Percentiles rank a stretch among this genome's conserved stretches.
Evolutionary conservation across 192 early-diverging fungal genomes (phyloP).

Genomic region (Phlyctochytrium bullatum): DNA sequence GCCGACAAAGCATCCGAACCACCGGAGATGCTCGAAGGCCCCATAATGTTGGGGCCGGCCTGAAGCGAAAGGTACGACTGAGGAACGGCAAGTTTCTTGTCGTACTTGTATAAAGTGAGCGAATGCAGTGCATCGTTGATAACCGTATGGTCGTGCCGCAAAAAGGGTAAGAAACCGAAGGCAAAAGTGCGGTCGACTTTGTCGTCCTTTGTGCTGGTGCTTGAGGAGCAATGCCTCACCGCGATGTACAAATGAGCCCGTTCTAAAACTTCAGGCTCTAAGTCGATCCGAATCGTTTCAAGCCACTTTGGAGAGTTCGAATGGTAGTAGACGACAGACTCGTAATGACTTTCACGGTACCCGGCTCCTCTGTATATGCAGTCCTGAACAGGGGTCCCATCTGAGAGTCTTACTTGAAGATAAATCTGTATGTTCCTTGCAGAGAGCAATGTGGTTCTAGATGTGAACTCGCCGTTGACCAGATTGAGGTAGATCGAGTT

Average conservation of each 20-base stretch:
- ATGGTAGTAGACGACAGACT: conserved; percentile 63
- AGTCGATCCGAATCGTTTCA: conserved; percentile 63
- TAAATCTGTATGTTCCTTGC: conserved; percentile 61
- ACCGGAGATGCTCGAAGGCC: conserved; percentile 8
- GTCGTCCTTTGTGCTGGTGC: conserved; percentile 7
- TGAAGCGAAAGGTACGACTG: conserved; percentile 48
- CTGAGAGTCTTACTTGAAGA: conserved; percentile 52
- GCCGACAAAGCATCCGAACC: conserved; percentile 14
- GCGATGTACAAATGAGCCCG: conserved; percentile 59
- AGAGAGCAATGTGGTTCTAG: conserved; percentile 15
- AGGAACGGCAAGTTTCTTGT: conserved; percentile 39
- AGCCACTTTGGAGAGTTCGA: conserved; percentile 56
- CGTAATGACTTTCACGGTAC: conserved; percentile 38
- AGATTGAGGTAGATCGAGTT: conserved; percentile 66
- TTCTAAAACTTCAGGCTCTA: conserved; percentile 54
- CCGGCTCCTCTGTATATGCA: conserved; percentile 50
- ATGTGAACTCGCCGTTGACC: conserved; percentile 53
- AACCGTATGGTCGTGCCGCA: conserved; percentile 47
- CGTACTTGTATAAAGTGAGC: conserved; percentile 62
- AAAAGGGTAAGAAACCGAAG: conserved; percentile 60
- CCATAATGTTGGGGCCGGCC: conserved; percentile 23
- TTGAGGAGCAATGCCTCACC: conserved; percentile 47
- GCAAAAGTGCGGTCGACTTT: conserved; percentile 54
- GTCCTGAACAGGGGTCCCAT: conserved; percentile 53
- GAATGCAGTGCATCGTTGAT: conserved; percentile 59